phyloP scores from a whole-genome alignment of 1,284 basidiomycete species.

The Boletus semigastroideus region DNA sequence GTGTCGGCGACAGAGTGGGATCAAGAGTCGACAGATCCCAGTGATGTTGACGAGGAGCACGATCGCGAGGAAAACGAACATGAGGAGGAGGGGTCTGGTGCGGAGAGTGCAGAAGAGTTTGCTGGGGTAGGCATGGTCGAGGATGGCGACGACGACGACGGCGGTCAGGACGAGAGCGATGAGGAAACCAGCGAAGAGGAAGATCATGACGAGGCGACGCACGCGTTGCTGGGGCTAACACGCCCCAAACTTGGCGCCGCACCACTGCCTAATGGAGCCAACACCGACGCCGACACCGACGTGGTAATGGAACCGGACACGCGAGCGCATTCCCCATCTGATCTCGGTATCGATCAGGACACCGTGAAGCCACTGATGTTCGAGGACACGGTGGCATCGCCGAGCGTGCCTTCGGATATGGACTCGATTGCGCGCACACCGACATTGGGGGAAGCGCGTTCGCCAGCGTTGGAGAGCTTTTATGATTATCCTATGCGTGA shows the following conservation, averaged over 20 bases:
- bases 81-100: slow-evolving; percentile 22
- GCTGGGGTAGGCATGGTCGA: slow-evolving; percentile 17
- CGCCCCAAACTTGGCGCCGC: slow-evolving; percentile 6
- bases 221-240: slow-evolving; percentile 28
- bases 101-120: slow-evolving; percentile 31
- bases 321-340: slow-evolving; percentile 8
- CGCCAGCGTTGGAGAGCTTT: slow-evolving; percentile 30
- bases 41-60: slow-evolving; percentile 26
- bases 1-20: slow-evolving; percentile 40
- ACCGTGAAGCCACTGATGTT: neutral
- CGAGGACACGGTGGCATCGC: slow-evolving; percentile 21
- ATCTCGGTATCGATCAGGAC: slow-evolving; percentile 4
- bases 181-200: slow-evolving; percentile 20
- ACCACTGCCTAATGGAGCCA: neutral
- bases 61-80: slow-evolving; percentile 9
- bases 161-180: slow-evolving; percentile 10
- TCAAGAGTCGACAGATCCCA: slow-evolving; percentile 49
- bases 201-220: slow-evolving; percentile 29
- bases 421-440: slow-evolving; percentile 30
- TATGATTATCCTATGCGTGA: slow-evolving; percentile 27
- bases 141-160: slow-evolving; percentile 6
- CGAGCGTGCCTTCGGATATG: slow-evolving; percentile 30
- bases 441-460: slow-evolving; percentile 22
- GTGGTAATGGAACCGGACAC: slow-evolving; percentile 1
- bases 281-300: neutral